Evolutionary conservation across 495 filamentous ascomycete genomes (phyloP).

Genomic region (Stereocaulon alpinum): DNA sequence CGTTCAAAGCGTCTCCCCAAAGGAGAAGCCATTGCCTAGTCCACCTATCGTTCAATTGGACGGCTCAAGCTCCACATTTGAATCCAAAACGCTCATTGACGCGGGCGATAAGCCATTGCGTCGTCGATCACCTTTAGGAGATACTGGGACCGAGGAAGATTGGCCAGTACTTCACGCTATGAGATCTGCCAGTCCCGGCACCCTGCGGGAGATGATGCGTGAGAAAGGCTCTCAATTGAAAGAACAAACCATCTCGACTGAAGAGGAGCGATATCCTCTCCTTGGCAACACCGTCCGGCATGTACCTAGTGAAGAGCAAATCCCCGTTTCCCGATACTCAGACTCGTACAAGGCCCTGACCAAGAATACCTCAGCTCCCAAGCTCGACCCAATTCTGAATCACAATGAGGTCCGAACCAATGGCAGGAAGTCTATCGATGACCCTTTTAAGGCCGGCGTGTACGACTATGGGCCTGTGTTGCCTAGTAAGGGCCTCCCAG

Average conservation of each 20-base stretch:
- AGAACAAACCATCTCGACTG: neutral
- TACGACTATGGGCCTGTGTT: slow-evolving; percentile 5
- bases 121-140: slow-evolving; percentile 15
- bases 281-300: slow-evolving; percentile 10
- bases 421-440: neutral
- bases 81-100: slow-evolving; percentile 23
- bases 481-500: neutral
- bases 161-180: slow-evolving; percentile 22
- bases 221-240: slow-evolving; percentile 12
- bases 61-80: neutral
- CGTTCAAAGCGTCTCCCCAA: slow-evolving; percentile 3
- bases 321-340: slow-evolving; percentile 18
- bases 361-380: slow-evolving; percentile 2
- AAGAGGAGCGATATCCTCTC: slow-evolving; percentile 16
- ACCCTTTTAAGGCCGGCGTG: slow-evolving; percentile 12
- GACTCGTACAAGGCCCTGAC: slow-evolving; percentile 1
- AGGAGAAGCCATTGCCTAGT: slow-evolving; percentile 24
- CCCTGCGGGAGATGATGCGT: slow-evolving; percentile 16
- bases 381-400: neutral
- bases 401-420: neutral
- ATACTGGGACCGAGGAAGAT: slow-evolving; percentile 16
- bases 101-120: slow-evolving; percentile 23
- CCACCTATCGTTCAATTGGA: slow-evolving; percentile 19
- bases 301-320: slow-evolving; percentile 1
- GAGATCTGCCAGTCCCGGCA: slow-evolving; percentile 8